Percentiles rank a stretch among this genome's conserved stretches.
Conservation (phyloP, 805 yeast species). For the Hanseniaspora jakobsenii region DNA sequence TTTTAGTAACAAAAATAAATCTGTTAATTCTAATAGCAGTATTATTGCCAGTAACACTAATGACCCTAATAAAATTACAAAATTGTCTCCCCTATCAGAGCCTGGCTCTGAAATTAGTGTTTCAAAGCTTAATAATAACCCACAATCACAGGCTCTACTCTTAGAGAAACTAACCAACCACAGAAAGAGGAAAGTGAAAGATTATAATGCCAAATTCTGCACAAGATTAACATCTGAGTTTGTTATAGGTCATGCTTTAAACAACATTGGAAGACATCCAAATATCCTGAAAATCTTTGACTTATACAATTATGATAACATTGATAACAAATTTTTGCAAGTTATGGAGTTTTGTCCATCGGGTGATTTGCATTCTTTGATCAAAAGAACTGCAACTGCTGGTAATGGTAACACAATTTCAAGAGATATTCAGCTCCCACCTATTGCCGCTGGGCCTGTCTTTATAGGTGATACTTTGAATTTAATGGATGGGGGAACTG, state of each 20-base stretch:
- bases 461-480: constrained; percentile 12
- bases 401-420: constrained; percentile 14
- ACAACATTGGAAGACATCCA: constrained; percentile 37
- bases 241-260: constrained; percentile 69
- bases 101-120: too few species aligned
- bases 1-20: too few species aligned
- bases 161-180: constrained; percentile 2
- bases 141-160: background rate
- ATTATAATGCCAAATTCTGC: constrained; percentile 80
- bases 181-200: constrained; percentile 57
- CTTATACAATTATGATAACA: constrained; percentile 51
- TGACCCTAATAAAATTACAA: background rate
- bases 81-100: too few species aligned
- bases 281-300: constrained; percentile 73
- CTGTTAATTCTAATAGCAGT: too few species aligned
- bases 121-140: too few species aligned
- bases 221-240: constrained; percentile 83
- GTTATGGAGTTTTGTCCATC: constrained; percentile 91
- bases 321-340: constrained; percentile 57
- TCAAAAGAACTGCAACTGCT: constrained; percentile 34
- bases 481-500: constrained; percentile 15
- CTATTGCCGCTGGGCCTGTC: constrained; percentile 13
- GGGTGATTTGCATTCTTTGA: constrained; percentile 53
- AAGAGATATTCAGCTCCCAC: constrained; percentile 7
- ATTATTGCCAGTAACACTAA: background rate